These are phyloP conservation scores for Ogataea saltuana DNA, from an alignment of 805 yeast species.

Conservation along the genomic window DNA sequence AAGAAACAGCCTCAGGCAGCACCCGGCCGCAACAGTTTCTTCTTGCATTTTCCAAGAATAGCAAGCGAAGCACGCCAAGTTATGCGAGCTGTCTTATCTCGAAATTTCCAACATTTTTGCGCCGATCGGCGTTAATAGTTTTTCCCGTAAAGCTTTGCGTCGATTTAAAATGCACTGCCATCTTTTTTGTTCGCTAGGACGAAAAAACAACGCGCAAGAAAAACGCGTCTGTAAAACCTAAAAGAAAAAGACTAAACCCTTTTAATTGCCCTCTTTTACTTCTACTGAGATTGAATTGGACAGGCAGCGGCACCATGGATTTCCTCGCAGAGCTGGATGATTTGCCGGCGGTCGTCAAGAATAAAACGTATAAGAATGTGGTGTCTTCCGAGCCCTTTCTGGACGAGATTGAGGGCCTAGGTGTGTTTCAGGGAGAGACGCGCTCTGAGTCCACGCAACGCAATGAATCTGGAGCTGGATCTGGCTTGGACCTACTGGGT, in stretches of 20 bases:
- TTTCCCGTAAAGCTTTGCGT: background rate
- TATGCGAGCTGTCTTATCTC: too few species aligned
- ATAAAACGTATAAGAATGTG: slow-evolving; percentile 13
- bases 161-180: background rate
- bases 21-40: too few species aligned
- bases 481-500: slow-evolving; percentile 18
- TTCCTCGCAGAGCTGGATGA: slow-evolving; percentile 24
- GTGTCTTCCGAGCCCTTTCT: too few species aligned
- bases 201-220: slow-evolving; percentile 2
- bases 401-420: background rate
- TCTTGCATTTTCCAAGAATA: too few species aligned
- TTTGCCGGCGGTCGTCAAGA: slow-evolving; percentile 11
- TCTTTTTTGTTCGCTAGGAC: background rate
- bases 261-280: background rate
- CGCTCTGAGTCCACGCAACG: slow-evolving; percentile 4
- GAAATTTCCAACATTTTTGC: too few species aligned
- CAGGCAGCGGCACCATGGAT: slow-evolving; percentile 17
- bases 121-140: too few species aligned
- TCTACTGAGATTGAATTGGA: background rate
- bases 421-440: background rate
- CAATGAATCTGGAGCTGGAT: too few species aligned
- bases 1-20: too few species aligned
- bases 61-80: too few species aligned
- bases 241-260: background rate
- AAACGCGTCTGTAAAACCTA: background rate